Base-by-base conservation (phyloP, 345 rosid genomes). In the Aegle marmelos region DNA sequence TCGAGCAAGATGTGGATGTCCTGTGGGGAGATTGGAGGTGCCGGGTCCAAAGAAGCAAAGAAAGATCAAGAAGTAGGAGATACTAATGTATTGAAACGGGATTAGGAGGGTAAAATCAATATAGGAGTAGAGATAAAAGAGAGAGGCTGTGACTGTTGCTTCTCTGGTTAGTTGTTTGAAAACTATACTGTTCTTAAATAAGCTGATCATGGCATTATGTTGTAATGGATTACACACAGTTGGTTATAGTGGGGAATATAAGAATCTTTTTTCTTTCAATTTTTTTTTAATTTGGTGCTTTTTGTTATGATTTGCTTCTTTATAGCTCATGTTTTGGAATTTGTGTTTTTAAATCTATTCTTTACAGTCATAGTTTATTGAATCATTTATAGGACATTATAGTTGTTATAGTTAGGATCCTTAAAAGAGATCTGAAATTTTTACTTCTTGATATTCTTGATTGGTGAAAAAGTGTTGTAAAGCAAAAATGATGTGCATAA, bases 11-110 rank as follows among this genome's bases (percentile, higher is more conserved):
- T 92, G 97, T 63, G 94, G 94, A 5, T 88, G 95, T 71, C 83
- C 90, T 31, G 83, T 93, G 73, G 95, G 97, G 82, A 90, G 97
- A 86, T 83, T 95, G 89, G 98, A 91, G 86, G 97, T 91, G 71
- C 93, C 90, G 0, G 98, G 98, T 14, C 87, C 87, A 21, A 91
- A 84, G 94, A 93, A 85, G 94, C 88, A 61, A 24, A 90, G 89
- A 86, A 93, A 90, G 93, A 74, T 89, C 82, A 93, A 90, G 93
- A 95, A 87, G 82, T 93, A 92, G 95, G 77, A 77, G 62, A 22
- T 64, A 14, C 25, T 50, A 9, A 65, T 66, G 59, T 45, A 25
- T 76, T 59, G 54, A 67, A 45, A 72, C 75, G 65, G 74, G 64
- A 70, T 71, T 83, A 79, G 76, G 63, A 70, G 70, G 83, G 53